phyloP scores from a whole-genome alignment of 805 yeast genomes.

The Ogataea thermomethanolica region DNA sequence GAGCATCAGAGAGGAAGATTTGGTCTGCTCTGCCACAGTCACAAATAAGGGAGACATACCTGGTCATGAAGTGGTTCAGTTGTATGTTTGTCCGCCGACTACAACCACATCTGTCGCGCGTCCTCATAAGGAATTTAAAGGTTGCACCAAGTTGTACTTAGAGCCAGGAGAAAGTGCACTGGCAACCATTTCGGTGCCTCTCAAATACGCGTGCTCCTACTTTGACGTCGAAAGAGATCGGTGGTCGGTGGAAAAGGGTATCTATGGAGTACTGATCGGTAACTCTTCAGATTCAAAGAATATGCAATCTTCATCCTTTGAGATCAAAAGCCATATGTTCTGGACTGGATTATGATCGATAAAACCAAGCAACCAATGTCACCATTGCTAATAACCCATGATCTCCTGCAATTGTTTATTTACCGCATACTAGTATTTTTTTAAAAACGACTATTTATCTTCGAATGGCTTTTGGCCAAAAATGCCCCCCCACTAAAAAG shows the following conservation, averaged over 20 bases:
- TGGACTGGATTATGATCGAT: background rate
- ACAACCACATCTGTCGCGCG: slow-evolving; percentile 37
- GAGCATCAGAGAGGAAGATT: slow-evolving; percentile 21
- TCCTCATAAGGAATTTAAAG: slow-evolving; percentile 60
- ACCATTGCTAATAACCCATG: background rate
- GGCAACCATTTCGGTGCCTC: slow-evolving; percentile 37
- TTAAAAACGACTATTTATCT: too few relatives aligned
- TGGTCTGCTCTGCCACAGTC: slow-evolving; percentile 37
- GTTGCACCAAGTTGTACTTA: slow-evolving; percentile 47
- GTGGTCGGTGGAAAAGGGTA: slow-evolving; percentile 53
- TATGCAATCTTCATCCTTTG: background rate
- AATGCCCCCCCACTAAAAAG: too few relatives aligned
- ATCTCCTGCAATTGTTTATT: too few relatives aligned
- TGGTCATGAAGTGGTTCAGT: slow-evolving; percentile 57
- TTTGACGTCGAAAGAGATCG: slow-evolving; percentile 46
- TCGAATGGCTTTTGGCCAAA: too few relatives aligned
- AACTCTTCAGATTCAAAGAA: slow-evolving; percentile 2
- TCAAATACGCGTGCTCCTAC: slow-evolving; percentile 52
- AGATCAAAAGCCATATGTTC: slow-evolving; percentile 1
- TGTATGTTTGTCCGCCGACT: slow-evolving; percentile 42
- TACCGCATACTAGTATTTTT: too few relatives aligned
- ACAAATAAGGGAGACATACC: slow-evolving; percentile 45
- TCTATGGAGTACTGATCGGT: slow-evolving; percentile 13
- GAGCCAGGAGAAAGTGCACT: slow-evolving; percentile 41
- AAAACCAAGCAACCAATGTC: too few relatives aligned